Conservation (phyloP, 306 rosid genomes). For the Prunus mume region DNA sequence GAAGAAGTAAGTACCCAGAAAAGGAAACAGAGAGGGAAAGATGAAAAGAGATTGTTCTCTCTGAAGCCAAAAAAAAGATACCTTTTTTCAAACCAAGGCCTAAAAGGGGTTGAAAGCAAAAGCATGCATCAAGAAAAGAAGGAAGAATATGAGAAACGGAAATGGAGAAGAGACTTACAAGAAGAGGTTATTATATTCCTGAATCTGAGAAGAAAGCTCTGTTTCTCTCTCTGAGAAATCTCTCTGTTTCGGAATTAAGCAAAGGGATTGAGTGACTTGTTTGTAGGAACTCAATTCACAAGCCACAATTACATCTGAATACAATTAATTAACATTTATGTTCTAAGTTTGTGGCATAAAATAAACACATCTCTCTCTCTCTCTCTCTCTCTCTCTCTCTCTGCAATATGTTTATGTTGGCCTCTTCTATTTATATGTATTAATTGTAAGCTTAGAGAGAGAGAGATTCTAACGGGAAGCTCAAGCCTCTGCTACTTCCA, state of each 20-base stretch:
- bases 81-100: slow-evolving; percentile 32
- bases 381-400: neutral
- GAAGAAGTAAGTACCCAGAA: slow-evolving; percentile 35
- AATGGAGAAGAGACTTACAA: slow-evolving; percentile 53
- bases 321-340: neutral
- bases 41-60: neutral
- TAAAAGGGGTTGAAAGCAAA: slow-evolving; percentile 23
- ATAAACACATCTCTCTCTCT: neutral
- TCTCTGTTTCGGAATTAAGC: slow-evolving; percentile 55
- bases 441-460: neutral
- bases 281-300: slow-evolving; percentile 27
- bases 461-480: slow-evolving; percentile 16
- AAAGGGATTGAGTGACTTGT: slow-evolving; percentile 57
- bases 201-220: slow-evolving; percentile 58
- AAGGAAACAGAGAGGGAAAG: slow-evolving; percentile 11
- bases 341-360: slow-evolving; percentile 10
- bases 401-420: slow-evolving; percentile 16
- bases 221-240: slow-evolving; percentile 18
- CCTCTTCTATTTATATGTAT: neutral
- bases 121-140: slow-evolving; percentile 13
- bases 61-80: slow-evolving; percentile 22
- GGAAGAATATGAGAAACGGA: slow-evolving; percentile 18
- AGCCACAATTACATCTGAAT: slow-evolving; percentile 2
- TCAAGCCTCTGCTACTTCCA: slow-evolving; percentile 13
- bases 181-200: slow-evolving; percentile 58